Evolutionary conservation across 345 rosid species (phyloP).

Genomic region (Leavenworthia alabamica): DNA sequence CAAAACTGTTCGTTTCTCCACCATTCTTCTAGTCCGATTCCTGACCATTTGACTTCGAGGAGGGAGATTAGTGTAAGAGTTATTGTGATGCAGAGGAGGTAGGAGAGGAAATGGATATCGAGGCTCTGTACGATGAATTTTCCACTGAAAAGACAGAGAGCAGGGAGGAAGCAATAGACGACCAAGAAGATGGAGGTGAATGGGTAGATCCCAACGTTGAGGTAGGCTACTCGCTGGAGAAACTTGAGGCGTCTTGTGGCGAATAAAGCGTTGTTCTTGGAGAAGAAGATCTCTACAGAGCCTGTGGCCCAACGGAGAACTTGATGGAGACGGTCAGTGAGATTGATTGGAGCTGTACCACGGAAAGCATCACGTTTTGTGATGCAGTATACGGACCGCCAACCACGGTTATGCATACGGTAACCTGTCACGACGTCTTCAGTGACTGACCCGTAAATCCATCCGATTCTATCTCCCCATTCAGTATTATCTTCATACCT

Average conservation of each 20-base stretch:
- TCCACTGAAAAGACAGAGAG: constrained; percentile 73
- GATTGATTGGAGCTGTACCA: constrained; percentile 87
- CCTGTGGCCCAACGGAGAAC: constrained; percentile 97
- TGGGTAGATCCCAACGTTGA: constrained; percentile 83
- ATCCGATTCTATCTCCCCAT: constrained; percentile 82
- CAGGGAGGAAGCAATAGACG: constrained; percentile 80
- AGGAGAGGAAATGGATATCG: constrained; percentile 50
- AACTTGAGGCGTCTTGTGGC: constrained; percentile 69
- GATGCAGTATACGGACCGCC: constrained; percentile 84
- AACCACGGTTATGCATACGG: constrained; percentile 96
- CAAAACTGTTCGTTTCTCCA: constrained; percentile 97
- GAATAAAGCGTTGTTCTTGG: constrained; percentile 66
- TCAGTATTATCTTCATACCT: constrained; percentile 86
- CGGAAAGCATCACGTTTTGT: constrained; percentile 91
- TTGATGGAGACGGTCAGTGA: constrained; percentile 87
- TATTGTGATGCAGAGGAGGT: constrained; percentile 59
- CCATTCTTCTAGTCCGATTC: constrained; percentile 71
- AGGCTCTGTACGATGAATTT: constrained; percentile 65
- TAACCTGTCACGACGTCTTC: constrained; percentile 89
- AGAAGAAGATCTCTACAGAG: constrained; percentile 86
- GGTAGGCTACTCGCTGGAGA: constrained; percentile 76
- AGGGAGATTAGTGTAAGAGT: constrained; percentile 62
- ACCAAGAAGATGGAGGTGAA: constrained; percentile 77
- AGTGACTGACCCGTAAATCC: constrained; percentile 61
- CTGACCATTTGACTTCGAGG: constrained; percentile 91